Evolutionary conservation across 257 asterid species (phyloP).

Genomic region (Voacanga thouarsii): DNA sequence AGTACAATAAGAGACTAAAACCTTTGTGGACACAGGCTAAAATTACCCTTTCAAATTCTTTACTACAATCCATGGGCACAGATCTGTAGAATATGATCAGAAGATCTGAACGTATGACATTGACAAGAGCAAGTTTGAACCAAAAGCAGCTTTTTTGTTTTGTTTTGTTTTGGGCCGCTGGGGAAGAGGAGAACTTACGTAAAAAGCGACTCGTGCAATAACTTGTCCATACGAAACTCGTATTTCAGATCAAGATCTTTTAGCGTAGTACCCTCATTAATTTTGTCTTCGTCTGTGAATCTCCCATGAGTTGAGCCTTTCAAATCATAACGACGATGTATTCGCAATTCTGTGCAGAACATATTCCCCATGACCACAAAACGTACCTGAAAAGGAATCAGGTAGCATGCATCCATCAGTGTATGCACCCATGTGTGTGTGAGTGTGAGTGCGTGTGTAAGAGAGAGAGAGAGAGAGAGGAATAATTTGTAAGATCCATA

Average conservation of each 20-base stretch:
- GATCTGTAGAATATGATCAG: background rate
- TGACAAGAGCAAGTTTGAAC: background rate
- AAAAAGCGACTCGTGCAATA: conserved; percentile 71
- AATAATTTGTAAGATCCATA: background rate
- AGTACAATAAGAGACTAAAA: background rate
- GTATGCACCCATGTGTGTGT: no score
- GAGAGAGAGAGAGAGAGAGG: conserved; percentile 1
- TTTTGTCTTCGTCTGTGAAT: conserved; percentile 67
- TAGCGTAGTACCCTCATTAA: conserved; percentile 75
- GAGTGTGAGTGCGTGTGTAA: background rate
- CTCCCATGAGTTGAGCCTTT: conserved; percentile 97
- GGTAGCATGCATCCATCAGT: background rate
- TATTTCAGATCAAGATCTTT: conserved; percentile 90
- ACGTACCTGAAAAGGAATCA: conserved; percentile 63
- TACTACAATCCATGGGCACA: background rate
- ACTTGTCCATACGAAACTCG: conserved; percentile 91
- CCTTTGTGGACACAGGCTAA: background rate
- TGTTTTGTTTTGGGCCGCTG: background rate
- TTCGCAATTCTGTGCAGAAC: conserved; percentile 88
- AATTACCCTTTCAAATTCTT: background rate
- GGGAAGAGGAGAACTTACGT: conserved; percentile 34
- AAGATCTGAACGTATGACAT: background rate
- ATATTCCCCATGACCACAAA: conserved; percentile 98
- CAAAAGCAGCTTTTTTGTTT: background rate
- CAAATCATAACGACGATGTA: conserved; percentile 92